Conservation (phyloP, 352 stramenopile genomes). For the Phytophthora ramorum region DNA sequence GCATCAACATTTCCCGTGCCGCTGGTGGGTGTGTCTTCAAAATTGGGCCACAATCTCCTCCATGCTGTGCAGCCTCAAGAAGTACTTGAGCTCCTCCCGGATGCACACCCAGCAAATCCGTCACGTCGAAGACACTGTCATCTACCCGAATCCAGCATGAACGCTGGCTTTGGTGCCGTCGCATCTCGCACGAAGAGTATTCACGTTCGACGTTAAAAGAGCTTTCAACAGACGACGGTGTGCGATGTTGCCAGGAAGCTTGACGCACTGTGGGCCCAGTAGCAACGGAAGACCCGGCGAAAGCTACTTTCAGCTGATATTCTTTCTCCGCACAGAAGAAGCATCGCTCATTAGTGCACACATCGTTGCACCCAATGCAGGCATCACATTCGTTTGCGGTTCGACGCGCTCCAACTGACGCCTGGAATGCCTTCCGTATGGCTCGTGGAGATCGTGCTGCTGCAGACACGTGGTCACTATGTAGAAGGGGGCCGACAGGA, state of each 20-base stretch:
- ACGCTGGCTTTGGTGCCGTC: constrained; percentile 72
- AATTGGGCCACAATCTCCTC: constrained; percentile 61
- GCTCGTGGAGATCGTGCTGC: constrained; percentile 21
- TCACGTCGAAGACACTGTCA: constrained; percentile 93
- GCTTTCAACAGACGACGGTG: constrained; percentile 32
- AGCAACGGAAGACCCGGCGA: constrained; percentile 38
- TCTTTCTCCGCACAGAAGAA: constrained; percentile 84
- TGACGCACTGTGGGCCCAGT: constrained; percentile 28
- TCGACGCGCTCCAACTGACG: constrained; percentile 32
- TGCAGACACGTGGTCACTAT: constrained; percentile 20
- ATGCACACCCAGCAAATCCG: constrained; percentile 87
- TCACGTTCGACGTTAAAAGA: constrained; percentile 55
- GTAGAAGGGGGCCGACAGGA: constrained; percentile 6
- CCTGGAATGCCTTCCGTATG: constrained; percentile 28
- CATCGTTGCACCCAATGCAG: constrained; percentile 84
- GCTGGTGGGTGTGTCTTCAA: constrained; percentile 60
- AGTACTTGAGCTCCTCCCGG: constrained; percentile 83
- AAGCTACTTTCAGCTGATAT: constrained; percentile 68
- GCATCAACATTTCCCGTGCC: constrained; percentile 49
- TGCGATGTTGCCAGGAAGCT: constrained; percentile 34
- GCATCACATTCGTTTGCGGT: constrained; percentile 64
- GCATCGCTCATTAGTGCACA: constrained; percentile 64
- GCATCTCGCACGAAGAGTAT: constrained; percentile 91
- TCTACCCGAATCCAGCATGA: constrained; percentile 93
- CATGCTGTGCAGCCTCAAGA: constrained; percentile 56